Evolutionary conservation across 2,329 filamentous ascomycete species (phyloP).

Genomic region (Podosphaera xanthii): DNA sequence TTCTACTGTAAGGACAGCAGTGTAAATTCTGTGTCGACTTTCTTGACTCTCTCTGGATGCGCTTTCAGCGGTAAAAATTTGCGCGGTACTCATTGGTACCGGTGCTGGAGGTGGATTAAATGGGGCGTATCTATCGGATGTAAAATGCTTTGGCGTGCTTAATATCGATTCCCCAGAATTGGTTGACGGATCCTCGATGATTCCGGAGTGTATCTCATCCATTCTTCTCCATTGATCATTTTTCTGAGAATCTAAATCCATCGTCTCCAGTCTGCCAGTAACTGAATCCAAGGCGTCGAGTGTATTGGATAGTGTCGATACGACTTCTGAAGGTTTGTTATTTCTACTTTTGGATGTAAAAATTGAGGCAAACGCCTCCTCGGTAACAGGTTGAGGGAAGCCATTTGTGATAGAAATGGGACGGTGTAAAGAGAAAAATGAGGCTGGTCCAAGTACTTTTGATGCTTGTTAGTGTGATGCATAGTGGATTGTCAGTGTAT

Average conservation of each 20-base stretch:
- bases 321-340: slow-evolving; percentile 32
- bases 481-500: not conserved
- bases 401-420: slow-evolving; percentile 74
- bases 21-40: slow-evolving; percentile 32
- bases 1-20: slow-evolving; percentile 42
- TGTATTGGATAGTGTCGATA: slow-evolving; percentile 40
- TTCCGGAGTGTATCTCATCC: slow-evolving; percentile 19
- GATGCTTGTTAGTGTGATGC: slow-evolving; percentile 1
- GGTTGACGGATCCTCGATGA: slow-evolving; percentile 26
- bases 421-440: slow-evolving; percentile 88
- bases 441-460: slow-evolving; percentile 64
- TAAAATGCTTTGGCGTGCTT: slow-evolving; percentile 37
- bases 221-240: slow-evolving; percentile 10
- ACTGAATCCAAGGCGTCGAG: slow-evolving; percentile 36
- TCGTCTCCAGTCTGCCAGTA: slow-evolving; percentile 26
- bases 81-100: slow-evolving; percentile 27
- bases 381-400: slow-evolving; percentile 48
- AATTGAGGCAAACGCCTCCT: slow-evolving; percentile 63
- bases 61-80: slow-evolving; percentile 18
- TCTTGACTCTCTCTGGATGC: slow-evolving; percentile 16
- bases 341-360: slow-evolving; percentile 37
- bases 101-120: slow-evolving; percentile 74
- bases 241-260: slow-evolving; percentile 7
- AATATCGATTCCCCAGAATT: slow-evolving; percentile 20
- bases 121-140: slow-evolving; percentile 49